Base-by-base conservation (phyloP, 2,329 filamentous ascomycete species). In the Xylaria sp. region DNA sequence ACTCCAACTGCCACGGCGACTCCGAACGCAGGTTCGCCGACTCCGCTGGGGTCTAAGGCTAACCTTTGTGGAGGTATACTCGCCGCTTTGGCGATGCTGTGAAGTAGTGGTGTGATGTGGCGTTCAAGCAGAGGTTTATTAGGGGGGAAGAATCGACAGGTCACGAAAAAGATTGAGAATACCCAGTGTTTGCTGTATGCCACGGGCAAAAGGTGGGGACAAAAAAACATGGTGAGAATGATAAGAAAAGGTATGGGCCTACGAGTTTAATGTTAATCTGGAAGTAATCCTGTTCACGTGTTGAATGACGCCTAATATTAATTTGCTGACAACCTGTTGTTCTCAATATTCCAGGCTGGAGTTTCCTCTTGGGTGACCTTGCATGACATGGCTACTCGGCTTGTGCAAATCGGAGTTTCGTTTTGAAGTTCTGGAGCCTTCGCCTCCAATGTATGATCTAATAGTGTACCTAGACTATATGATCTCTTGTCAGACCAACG, bases 1-100 rank as follows among this genome's bases (percentile, higher is more conserved):
- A 64, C 51, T 34, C 51, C 64, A 24, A 48, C 62, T 12, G 39
- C 47, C 24, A 50, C 62, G 19, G 64, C 54, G 11, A 70, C 72
- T 9, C 66, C 68, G 11, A 69, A 71, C 19, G 60, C 62, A 17
- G 69, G 58, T 1, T 45, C 32, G 2, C 68, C 54, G 17, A 56
- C 39, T 30, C 53, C 30, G 11, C 48, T 58, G 19, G 65, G 62
- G 2, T 54, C 24, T 24, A 53, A 48, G 27, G 56, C 50, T n/a
- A 61, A 39, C 14, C 19, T 74, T 30, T 69, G 64, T 24, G 71
- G 70, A 9, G 70, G 72, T 24, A 9, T 74, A 3, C 64, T 73
- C n/a, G 74, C 72, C 24, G 69, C 67, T n/a, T n/a, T 75, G 39
- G 73, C 69, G 27, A 51, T 70, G 55, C 30, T 70, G 53, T 69